Evolutionary conservation across 306 rosid genomes (phyloP), one percentile per base, ranked within the genome.

Genomic region (Herpetospermum pedunculosum): DNA sequence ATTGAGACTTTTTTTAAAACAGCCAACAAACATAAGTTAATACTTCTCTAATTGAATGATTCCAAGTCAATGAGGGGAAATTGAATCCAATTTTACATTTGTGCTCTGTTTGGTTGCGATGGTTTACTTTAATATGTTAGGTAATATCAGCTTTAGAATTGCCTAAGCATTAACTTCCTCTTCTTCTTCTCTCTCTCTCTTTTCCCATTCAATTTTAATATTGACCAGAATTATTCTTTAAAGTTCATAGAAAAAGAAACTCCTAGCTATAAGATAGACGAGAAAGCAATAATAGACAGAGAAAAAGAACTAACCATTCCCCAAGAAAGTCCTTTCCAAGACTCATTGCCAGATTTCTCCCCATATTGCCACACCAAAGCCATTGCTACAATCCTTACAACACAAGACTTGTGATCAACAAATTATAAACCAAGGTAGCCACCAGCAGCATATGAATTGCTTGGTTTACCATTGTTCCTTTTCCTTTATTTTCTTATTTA

Each of bases 311-410:
- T 78, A 64, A 93, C 99, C 99, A 91, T 94, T 9, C 91, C 98
- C 99, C 97, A 94, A 53, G 99, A 83, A 37, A 94, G 97, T 19
- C 99, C 96, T 78, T 94, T 94, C 99, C 99, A 89, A 37, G 97
- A 79, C 59, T 89, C 74, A 83, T 80, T 76, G 8, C 89, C 91
- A 8, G 99, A 78, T 83, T 85, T 88, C 21, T 94, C 95, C 6
- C 91, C 97, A 34, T 94, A 89, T 68, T 83, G 89, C 99, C 99
- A 94, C 78, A 94, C 97, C 95, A 91, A 88, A 71, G 84, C 89
- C 99, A 94, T 94, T 40, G 97, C 99, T 78, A 86, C 62, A 47
- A 91, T 81, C 99, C 98, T 91, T 79, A 9, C 26, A 78, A 80
- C 19, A 68, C 25, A 30, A 71, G 37, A 71, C 11, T 49, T 48